Evolutionary conservation across 2,329 filamentous ascomycete genomes (phyloP).

Genomic region (Lasiodiplodia sp.): DNA sequence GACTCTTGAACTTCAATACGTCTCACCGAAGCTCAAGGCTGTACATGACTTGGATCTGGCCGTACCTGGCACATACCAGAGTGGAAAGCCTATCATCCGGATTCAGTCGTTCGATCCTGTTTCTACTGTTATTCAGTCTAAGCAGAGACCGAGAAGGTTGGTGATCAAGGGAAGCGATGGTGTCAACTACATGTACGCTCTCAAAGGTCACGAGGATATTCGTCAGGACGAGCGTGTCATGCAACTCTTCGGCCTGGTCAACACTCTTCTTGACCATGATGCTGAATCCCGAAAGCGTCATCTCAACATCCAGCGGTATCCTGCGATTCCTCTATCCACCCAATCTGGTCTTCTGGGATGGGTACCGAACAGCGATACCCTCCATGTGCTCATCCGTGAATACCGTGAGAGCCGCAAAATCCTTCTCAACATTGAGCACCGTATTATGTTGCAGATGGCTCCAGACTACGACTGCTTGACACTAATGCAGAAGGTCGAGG

Average conservation of each 20-base stretch:
- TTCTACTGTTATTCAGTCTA: conserved; percentile 92
- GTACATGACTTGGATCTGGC: conserved; percentile 88
- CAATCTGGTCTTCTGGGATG: conserved; percentile 94
- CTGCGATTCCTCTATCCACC: conserved; percentile 95
- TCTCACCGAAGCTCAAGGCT: conserved; percentile 89
- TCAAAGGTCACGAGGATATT: conserved; percentile 99
- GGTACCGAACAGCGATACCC: conserved; percentile 96
- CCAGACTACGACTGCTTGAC: conserved; percentile 98
- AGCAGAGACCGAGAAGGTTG: conserved; percentile 92
- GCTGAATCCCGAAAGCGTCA: conserved; percentile 97
- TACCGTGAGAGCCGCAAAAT: conserved; percentile 98
- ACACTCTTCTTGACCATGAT: conserved; percentile 91
- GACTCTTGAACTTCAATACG: conserved; percentile 92
- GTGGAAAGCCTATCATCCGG: conserved; percentile 77
- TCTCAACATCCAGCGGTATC: conserved; percentile 93
- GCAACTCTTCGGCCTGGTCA: conserved; percentile 98
- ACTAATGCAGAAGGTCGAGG: conserved; percentile 99
- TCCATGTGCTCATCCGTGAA: conserved; percentile 95
- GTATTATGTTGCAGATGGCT: conserved; percentile 99
- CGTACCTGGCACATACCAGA: conserved; percentile 93
- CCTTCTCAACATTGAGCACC: conserved; percentile 96
- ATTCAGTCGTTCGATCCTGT: conserved; percentile 92
- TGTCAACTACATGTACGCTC: conserved; percentile 81
- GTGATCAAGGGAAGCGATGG: conserved; percentile 90
- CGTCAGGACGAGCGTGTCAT: conserved; percentile 98